Evolutionary conservation across 129 eudicot genomes (phyloP).

Genomic region (Artemisia argyi): DNA sequence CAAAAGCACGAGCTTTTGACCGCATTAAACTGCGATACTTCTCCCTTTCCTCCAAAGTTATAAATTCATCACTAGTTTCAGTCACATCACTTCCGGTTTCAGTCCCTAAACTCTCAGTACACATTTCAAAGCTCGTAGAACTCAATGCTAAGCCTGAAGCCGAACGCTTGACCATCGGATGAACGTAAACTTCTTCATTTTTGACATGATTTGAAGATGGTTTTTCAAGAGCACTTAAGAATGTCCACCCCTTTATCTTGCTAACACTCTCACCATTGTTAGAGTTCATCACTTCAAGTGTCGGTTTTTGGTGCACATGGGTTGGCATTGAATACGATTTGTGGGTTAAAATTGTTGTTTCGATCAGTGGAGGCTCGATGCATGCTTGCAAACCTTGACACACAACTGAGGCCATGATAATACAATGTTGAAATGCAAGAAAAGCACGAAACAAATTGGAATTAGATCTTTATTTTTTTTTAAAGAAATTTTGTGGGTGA

Average conservation of each 20-base stretch:
- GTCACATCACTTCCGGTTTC: conserved; percentile 66
- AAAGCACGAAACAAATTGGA: no score
- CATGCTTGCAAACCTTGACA: conserved; percentile 58
- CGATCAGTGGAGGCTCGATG: conserved; percentile 46
- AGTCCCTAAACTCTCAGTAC: conserved; percentile 85
- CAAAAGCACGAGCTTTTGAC: conserved; percentile 18
- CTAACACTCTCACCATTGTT: conserved; percentile 14
- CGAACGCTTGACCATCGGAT: conserved; percentile 64
- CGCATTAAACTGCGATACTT: conserved; percentile 16
- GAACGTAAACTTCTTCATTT: conserved; percentile 51
- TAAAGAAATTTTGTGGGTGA: no score
- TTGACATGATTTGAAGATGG: conserved; percentile 7
- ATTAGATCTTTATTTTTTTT: no score
- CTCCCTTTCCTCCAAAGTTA: conserved; percentile 33
- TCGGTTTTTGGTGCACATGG: conserved; percentile 28
- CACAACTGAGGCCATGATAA: no score
- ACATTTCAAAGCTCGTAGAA: conserved; percentile 79
- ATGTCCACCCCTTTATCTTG: conserved; percentile 44
- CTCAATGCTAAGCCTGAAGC: conserved; percentile 56
- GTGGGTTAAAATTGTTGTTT: conserved; percentile 37
- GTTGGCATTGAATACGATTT: conserved; percentile 31
- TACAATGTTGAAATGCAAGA: no score
- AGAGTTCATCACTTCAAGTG: conserved; percentile 10
- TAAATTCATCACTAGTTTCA: conserved; percentile 46
- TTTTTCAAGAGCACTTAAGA: conserved; percentile 43